phyloP scores from a whole-genome alignment of 2,329 filamentous ascomycete species.

The Dactylonectria estremocensis region DNA sequence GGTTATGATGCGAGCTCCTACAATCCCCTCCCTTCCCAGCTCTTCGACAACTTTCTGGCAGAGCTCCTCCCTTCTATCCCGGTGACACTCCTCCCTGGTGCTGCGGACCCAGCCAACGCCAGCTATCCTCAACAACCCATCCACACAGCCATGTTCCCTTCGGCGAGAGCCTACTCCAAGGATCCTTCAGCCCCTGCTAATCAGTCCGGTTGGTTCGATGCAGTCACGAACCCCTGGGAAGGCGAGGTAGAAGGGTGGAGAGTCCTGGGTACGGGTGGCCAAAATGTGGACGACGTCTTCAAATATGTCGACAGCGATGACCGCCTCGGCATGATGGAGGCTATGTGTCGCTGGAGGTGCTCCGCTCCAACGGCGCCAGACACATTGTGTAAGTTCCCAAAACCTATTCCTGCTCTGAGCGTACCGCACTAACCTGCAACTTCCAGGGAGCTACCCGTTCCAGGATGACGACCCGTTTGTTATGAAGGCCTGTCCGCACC shows the following conservation, averaged over 20 bases:
- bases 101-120: conserved; percentile 88
- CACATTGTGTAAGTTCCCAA: conserved; percentile 81
- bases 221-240: conserved; percentile 94
- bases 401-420: background rate
- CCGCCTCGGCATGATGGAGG: conserved; percentile 91
- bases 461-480: conserved; percentile 95
- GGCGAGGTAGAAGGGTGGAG: conserved; percentile 92
- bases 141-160: conserved; percentile 91
- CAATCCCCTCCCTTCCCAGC: conserved; percentile 86
- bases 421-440: conserved; percentile 30
- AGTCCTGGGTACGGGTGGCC: conserved; percentile 87
- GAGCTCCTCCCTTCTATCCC: conserved; percentile 88
- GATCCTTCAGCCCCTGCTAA: conserved; percentile 55
- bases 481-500: conserved; percentile 85
- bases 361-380: conserved; percentile 95
- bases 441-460: conserved; percentile 91
- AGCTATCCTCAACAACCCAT: conserved; percentile 94
- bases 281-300: conserved; percentile 94
- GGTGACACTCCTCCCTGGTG: conserved; percentile 89
- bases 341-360: conserved; percentile 92
- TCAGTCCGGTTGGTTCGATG: conserved; percentile 84
- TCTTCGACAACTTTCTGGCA: conserved; percentile 87
- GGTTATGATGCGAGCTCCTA: conserved; percentile 93
- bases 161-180: conserved; percentile 77
- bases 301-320: conserved; percentile 89